Percentiles rank a stretch among this genome's conserved stretches.
Conservation (phyloP, 129 eudicot species). For the Tagetes erecta region DNA sequence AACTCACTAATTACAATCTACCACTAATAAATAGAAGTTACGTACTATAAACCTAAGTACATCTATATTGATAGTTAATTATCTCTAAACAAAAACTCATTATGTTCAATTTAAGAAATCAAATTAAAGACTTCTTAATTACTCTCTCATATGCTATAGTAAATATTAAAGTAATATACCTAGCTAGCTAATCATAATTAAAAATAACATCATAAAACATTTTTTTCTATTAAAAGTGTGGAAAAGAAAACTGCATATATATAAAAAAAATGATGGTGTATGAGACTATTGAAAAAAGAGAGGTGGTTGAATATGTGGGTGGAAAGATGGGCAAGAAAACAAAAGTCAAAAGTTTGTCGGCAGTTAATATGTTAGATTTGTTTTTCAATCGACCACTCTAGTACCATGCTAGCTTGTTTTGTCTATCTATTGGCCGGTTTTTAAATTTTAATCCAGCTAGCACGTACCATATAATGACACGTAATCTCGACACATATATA, state of each 20-base stretch:
- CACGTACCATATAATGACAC: not conserved
- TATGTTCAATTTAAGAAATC: too few species aligned
- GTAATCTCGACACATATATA: not conserved
- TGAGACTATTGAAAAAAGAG: conserved; percentile 6
- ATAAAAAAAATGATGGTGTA: not conserved
- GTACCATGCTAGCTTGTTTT: not conserved
- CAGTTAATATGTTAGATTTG: conserved; percentile 17
- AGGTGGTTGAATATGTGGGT: conserved; percentile 30
- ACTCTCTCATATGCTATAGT: too few species aligned
- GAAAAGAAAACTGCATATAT: not conserved
- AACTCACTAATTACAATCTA: too few species aligned
- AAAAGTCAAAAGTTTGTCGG: conserved; percentile 44
- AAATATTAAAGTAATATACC: too few species aligned
- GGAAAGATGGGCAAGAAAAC: conserved; percentile 42
- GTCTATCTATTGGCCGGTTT: not conserved
- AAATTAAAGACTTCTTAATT: too few species aligned
- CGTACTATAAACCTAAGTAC: too few species aligned
- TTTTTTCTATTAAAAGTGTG: not conserved
- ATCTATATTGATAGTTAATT: too few species aligned
- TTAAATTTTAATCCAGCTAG: not conserved
- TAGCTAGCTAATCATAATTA: not conserved
- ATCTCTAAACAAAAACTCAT: too few species aligned
- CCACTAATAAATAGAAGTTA: too few species aligned
- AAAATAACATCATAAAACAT: not conserved
- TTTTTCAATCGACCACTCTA: conserved; percentile 6